These are phyloP conservation scores for Pseudocercospora musae DNA, from an alignment of 2,329 filamentous ascomycete genomes.

Conservation along the genomic window DNA sequence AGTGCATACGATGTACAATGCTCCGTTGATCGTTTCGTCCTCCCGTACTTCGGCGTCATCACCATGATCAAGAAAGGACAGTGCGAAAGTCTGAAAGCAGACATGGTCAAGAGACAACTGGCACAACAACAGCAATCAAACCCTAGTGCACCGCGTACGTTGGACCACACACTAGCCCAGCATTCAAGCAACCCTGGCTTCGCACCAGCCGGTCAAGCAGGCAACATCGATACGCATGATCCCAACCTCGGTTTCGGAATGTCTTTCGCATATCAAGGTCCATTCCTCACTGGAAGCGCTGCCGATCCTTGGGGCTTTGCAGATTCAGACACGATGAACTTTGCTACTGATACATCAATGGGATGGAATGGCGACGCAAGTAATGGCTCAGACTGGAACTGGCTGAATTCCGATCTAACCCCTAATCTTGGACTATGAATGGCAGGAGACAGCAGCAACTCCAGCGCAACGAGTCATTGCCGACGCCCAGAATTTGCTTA, in stretches of 20 bases:
- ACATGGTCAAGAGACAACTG: background rate
- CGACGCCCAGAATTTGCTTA: too few species aligned
- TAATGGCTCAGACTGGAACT: slow-evolving; percentile 6
- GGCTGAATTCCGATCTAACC: slow-evolving; percentile 14
- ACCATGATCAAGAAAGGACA: background rate
- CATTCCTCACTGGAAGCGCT: background rate
- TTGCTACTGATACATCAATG: background rate
- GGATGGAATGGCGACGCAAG: background rate
- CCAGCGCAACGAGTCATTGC: too few species aligned
- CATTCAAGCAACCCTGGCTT: background rate
- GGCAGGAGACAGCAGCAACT: too few species aligned
- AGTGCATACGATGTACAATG: background rate
- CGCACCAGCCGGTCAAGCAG: background rate
- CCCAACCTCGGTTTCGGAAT: background rate
- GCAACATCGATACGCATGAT: background rate
- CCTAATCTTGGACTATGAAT: background rate
- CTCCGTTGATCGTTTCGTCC: background rate
- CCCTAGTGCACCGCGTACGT: background rate
- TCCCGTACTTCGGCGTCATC: slow-evolving; percentile 15
- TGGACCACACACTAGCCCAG: background rate
- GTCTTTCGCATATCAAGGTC: slow-evolving; percentile 2
- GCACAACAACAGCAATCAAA: background rate
- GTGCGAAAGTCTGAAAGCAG: background rate
- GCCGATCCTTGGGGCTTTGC: background rate
- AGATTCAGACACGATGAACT: background rate